Base-by-base conservation (phyloP, 306 rosid genomes). In the Rubus parviflorus region DNA sequence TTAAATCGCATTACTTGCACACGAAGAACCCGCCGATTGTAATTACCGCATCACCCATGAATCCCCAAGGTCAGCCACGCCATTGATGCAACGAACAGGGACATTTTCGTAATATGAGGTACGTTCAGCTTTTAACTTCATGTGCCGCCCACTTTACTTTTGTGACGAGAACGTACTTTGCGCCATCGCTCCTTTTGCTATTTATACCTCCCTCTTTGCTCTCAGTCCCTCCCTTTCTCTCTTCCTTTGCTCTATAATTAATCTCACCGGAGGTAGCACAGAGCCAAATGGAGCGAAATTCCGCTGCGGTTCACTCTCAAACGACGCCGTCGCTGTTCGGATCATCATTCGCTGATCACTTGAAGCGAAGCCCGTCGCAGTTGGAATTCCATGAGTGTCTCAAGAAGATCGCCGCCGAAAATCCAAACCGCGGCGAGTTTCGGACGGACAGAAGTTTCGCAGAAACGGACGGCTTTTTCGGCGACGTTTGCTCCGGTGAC, bases 101-200 rank as follows among this genome's bases (percentile, higher is more conserved):
- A 57, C 22, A 84, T 7, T 77, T 77, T 77, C 41, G 85, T 68
- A 22, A 87, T 77, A 52, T 65, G 41, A 81, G 1, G 1, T 12
- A 72, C 46, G 19, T 5, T 41, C 57, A 53, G 40, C 46, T 80
- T 87, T 86, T 85, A 81, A 81, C 87, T 51, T 78, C 75, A 88
- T 80, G 85, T 89, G 96, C 90, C 87, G 91, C 75, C 92, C 93
- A 84, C 37, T 13, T 52, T 73, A 25, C 41, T 43, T 71, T 43
- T 52, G 17, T 35, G 65, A 6, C 42, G 54, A 38, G 25, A 23
- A 64, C 87, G 76, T 51, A 64, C 63, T 15, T 41, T 70, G 1
- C 23, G 30, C 0, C 37, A 61, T 48, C 70, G 48, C 7, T 2
- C 19, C 61, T 17, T 45, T 70, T n/a, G 47, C 86, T 82, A 85